Percentiles rank a stretch among this genome's conserved stretches.
Evolutionary conservation across 2,329 filamentous ascomycete genomes (phyloP).

Genomic region (Ceratocystis lukuohia): DNA sequence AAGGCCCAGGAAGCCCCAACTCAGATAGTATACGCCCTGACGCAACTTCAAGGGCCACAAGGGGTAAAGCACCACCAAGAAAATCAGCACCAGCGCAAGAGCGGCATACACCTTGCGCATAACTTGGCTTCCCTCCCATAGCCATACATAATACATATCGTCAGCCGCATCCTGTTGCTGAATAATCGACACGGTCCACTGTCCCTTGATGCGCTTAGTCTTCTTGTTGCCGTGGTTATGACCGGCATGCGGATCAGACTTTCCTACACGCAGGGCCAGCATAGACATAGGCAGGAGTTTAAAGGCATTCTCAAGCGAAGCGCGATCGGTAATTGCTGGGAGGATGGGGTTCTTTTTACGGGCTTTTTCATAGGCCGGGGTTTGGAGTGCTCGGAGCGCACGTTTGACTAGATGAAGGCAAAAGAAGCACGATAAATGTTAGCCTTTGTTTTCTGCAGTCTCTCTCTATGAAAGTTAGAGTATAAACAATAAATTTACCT

Average conservation of each 20-base stretch:
- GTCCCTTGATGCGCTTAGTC: constrained; percentile 81
- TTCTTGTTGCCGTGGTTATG: constrained; percentile 59
- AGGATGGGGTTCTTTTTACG: constrained; percentile 79
- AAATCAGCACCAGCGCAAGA: constrained; percentile 69
- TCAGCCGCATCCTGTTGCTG: constrained; percentile 83
- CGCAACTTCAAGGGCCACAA: constrained; percentile 87
- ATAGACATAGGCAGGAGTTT: constrained; percentile 91
- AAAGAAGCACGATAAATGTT: background rate
- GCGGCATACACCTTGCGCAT: constrained; percentile 86
- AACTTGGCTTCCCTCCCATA: constrained; percentile 88
- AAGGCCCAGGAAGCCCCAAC: constrained; percentile 81
- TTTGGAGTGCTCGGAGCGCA: constrained; percentile 78
- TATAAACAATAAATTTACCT: constrained; percentile 38
- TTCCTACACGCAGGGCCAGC: constrained; percentile 77
- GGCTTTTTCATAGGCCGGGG: constrained; percentile 79
- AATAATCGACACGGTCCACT: constrained; percentile 92
- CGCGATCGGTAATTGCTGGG: constrained; percentile 75
- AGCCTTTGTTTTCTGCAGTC: background rate
- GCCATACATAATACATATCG: constrained; percentile 90
- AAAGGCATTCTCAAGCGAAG: constrained; percentile 83
- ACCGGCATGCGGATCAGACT: constrained; percentile 52
- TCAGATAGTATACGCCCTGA: constrained; percentile 92
- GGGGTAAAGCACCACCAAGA: constrained; percentile 85
- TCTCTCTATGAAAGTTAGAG: background rate
- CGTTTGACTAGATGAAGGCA: constrained; percentile 60